These are phyloP conservation scores for Starmerella sirachaensis DNA, from an alignment of 805 yeast species.

Conservation along the genomic window DNA sequence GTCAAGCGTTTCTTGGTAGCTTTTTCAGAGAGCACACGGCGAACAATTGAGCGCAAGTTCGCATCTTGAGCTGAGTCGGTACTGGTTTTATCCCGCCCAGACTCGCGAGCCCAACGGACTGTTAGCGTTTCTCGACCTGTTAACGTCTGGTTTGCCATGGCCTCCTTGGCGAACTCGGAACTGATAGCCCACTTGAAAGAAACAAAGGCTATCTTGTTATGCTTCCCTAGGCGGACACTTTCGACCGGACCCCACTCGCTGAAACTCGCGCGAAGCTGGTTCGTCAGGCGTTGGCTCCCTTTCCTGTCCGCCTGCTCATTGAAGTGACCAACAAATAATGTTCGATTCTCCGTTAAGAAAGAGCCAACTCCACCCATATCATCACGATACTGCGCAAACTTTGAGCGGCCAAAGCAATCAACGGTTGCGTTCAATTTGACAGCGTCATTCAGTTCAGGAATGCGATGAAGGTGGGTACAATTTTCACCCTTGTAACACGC, in stretches of 20 bases:
- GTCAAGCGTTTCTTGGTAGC: too few relatives aligned
- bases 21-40: background rate
- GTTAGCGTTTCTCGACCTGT: constrained; percentile 53
- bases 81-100: background rate
- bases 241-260: constrained; percentile 67
- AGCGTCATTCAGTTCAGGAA: constrained; percentile 52
- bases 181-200: constrained; percentile 52
- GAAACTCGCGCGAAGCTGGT: constrained; percentile 39
- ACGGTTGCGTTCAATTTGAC: constrained; percentile 41
- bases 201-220: constrained; percentile 66
- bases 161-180: constrained; percentile 94
- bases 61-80: background rate
- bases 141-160: constrained; percentile 74
- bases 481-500: constrained; percentile 66
- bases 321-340: constrained; percentile 61
- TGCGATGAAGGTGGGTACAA: constrained; percentile 67
- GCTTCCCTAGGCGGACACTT: constrained; percentile 46
- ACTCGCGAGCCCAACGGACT: constrained; percentile 63
- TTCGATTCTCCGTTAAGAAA: constrained; percentile 53
- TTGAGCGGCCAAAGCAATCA: constrained; percentile 91
- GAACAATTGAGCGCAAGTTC: constrained; percentile 7
- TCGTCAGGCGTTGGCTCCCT: constrained; percentile 36
- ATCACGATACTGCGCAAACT: constrained; percentile 66
- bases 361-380: constrained; percentile 94
- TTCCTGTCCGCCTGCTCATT: too few relatives aligned